Percentiles rank a stretch among this genome's conserved stretches.
Evolutionary conservation across 305 asterid species (phyloP).

Genomic region (Caryopteris hybrid): DNA sequence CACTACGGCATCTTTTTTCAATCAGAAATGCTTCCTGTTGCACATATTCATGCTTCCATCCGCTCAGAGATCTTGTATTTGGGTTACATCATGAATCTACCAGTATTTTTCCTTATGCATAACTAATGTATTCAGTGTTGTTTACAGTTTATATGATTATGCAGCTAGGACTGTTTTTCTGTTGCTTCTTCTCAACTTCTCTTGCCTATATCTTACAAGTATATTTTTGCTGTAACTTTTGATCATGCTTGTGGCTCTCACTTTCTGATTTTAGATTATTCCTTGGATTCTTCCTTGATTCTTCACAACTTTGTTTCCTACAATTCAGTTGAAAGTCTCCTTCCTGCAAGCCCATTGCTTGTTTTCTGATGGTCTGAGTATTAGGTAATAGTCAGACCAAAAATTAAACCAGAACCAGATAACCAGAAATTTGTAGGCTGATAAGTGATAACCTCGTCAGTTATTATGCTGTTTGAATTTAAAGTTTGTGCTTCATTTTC

Average conservation of each 20-base stretch:
- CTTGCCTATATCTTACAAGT: too few relatives aligned
- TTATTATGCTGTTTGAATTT: neutral
- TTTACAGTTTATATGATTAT: neutral
- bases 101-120: neutral
- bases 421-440: neutral
- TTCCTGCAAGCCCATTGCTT: neutral
- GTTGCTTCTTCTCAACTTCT: neutral
- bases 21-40: neutral
- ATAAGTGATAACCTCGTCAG: neutral
- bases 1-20: neutral
- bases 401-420: conserved; percentile 7
- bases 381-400: neutral
- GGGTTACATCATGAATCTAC: neutral
- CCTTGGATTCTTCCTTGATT: neutral
- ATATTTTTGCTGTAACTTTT: neutral
- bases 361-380: neutral
- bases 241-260: neutral
- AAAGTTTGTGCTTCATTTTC: neutral
- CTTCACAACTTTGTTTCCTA: neutral
- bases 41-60: conserved; percentile 8
- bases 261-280: neutral
- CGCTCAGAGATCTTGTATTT: neutral
- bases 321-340: neutral
- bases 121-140: neutral
- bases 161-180: neutral